Conservation (phyloP, 805 yeast species). For the Candida sanyiensis region DNA sequence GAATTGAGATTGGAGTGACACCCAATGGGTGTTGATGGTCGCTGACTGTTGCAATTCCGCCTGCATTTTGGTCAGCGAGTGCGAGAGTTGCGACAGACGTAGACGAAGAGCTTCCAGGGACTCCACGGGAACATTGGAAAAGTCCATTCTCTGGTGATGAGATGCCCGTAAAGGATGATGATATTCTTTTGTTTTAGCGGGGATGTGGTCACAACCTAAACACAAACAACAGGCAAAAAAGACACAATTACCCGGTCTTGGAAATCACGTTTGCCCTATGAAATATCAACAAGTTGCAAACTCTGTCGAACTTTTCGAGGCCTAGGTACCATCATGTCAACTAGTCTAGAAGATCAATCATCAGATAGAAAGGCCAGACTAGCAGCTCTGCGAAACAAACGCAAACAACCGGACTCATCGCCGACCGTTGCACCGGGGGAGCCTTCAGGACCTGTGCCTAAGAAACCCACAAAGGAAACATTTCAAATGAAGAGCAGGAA, state of each 20-base stretch:
- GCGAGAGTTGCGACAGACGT: conserved; percentile 53
- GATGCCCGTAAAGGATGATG: no score
- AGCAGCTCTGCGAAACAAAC: conserved; percentile 22
- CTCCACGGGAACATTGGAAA: conserved; percentile 50
- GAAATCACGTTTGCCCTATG: no score
- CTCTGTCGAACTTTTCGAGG: no score
- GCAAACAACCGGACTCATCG: conserved; percentile 9
- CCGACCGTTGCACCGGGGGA: no score
- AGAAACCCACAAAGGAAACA: conserved; percentile 1
- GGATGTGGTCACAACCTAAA: no score
- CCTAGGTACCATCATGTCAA: no score
- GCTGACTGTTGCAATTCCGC: conserved; percentile 44
- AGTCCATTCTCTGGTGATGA: conserved; percentile 24
- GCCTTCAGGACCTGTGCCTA: conserved; percentile 4
- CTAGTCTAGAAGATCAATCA: conserved; percentile 27
- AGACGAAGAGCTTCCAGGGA: conserved; percentile 59
- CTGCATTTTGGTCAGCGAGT: conserved; percentile 52
- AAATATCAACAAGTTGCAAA: no score
- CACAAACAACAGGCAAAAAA: no score
- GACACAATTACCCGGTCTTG: no score
- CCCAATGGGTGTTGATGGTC: conserved; percentile 41
- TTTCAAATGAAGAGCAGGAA: conserved; percentile 17
- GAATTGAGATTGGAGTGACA: conserved; percentile 76
- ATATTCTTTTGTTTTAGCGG: no score
- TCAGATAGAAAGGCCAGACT: conserved; percentile 27